Percentiles rank a stretch among this genome's conserved stretches.
Conservation (phyloP, 2,329 filamentous ascomycete genomes). For the Xylaria hypoxylon region DNA sequence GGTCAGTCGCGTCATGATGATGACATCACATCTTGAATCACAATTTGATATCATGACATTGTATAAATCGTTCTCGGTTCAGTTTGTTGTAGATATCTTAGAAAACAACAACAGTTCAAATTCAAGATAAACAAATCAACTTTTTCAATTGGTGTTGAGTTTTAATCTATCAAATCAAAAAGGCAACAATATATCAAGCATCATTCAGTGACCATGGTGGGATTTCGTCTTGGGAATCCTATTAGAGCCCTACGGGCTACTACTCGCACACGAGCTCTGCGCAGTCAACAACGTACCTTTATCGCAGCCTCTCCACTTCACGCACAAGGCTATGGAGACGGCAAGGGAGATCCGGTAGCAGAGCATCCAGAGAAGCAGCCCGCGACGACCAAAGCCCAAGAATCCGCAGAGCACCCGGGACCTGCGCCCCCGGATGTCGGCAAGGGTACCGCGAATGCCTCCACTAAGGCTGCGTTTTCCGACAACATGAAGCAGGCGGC, state of each 20-base stretch:
- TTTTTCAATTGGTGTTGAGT: neutral
- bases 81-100: neutral
- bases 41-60: conserved; percentile 8
- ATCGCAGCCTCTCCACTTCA: conserved; percentile 39
- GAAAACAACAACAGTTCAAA: neutral
- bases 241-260: conserved; percentile 42
- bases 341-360: conserved; percentile 52
- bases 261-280: conserved; percentile 41
- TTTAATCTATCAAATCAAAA: conserved; percentile 1
- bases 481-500: conserved; percentile 43
- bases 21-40: conserved; percentile 36
- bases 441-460: conserved; percentile 53
- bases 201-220: conserved; percentile 44
- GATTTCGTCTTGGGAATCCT: conserved; percentile 46
- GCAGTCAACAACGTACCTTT: conserved; percentile 44
- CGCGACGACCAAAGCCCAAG: conserved; percentile 47
- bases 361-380: conserved; percentile 55
- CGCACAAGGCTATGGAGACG: conserved; percentile 56
- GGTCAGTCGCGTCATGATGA: conserved; percentile 32
- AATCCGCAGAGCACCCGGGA: conserved; percentile 58
- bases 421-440: conserved; percentile 56
- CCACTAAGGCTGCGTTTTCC: conserved; percentile 51
- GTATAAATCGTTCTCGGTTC: conserved; percentile 3
- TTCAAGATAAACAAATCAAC: neutral
- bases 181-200: neutral